Conservation (phyloP, 352 stramenopile genomes). For the Globisporangium mamillatum region DNA sequence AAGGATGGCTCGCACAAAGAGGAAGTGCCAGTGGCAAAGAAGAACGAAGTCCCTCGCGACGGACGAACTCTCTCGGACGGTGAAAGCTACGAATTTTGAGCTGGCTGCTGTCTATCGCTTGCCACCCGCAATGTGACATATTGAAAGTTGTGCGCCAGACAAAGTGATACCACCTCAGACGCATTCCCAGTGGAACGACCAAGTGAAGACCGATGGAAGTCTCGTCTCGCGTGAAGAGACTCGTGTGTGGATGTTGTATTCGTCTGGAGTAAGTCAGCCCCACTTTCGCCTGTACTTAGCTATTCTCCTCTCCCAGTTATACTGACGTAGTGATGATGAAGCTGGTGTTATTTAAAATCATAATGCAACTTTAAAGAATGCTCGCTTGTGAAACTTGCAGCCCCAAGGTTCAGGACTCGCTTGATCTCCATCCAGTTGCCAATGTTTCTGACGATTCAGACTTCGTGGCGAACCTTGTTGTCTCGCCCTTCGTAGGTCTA, state of each 20-base stretch:
- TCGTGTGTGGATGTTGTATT: constrained; percentile 8
- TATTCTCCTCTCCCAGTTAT: neutral
- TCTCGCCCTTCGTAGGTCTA: neutral
- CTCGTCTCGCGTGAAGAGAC: constrained; percentile 1
- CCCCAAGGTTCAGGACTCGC: neutral
- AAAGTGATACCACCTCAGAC: neutral
- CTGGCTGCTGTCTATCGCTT: neutral
- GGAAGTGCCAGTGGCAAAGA: constrained; percentile 1
- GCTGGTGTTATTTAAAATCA: constrained; percentile 12
- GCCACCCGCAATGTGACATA: neutral
- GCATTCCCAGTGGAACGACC: neutral
- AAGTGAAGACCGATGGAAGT: constrained; percentile 7
- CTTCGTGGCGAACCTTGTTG: neutral
- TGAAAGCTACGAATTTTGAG: constrained; percentile 77
- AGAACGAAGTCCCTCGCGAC: constrained; percentile 18
- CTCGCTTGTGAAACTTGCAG: neutral
- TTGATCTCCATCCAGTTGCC: neutral
- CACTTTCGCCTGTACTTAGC: neutral
- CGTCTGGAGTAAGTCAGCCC: neutral
- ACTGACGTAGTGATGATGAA: constrained; percentile 4
- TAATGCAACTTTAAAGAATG: constrained; percentile 12
- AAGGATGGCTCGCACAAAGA: constrained; percentile 23
- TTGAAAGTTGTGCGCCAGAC: neutral
- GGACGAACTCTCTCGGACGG: constrained; percentile 51
- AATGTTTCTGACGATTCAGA: neutral